These are phyloP conservation scores for Meyerozyma carpophila DNA, from an alignment of 1,139 yeast genomes.

Conservation along the genomic window DNA sequence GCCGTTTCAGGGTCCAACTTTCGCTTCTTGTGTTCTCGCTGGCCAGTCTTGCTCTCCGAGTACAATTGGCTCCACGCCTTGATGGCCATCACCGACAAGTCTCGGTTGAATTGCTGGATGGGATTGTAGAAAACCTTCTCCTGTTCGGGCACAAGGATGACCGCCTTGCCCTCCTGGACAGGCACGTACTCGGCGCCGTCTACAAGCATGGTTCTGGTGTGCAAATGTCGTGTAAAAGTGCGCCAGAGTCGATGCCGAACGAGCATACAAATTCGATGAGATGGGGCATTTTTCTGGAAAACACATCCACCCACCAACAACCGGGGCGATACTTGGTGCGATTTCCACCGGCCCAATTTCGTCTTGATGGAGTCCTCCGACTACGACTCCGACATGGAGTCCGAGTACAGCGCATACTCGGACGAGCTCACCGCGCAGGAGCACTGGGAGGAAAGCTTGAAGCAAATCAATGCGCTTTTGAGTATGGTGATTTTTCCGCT, in stretches of 20 bases:
- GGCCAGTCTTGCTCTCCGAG: conserved; percentile 10
- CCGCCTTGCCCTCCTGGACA: conserved; percentile 77
- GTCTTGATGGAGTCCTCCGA: background rate
- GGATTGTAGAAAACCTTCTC: conserved; percentile 92
- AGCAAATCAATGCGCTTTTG: conserved; percentile 53
- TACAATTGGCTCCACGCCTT: conserved; percentile 71
- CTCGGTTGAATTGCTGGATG: conserved; percentile 94
- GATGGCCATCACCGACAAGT: conserved; percentile 78
- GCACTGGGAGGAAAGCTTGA: conserved; percentile 76
- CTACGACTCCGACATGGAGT: background rate
- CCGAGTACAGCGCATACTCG: background rate
- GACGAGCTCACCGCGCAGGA: conserved; percentile 44
- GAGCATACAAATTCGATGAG: conserved; percentile 3
- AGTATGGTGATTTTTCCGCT: conserved; percentile 61
- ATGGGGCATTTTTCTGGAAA: conserved; percentile 1
- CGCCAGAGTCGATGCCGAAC: background rate
- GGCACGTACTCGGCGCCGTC: conserved; percentile 33
- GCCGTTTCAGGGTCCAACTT: conserved; percentile 14
- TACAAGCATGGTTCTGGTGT: conserved; percentile 6
- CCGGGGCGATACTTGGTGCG: background rate
- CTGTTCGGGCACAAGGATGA: conserved; percentile 69
- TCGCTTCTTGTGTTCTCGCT: conserved; percentile 16
- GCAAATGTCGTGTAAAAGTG: background rate
- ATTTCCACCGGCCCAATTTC: no score
- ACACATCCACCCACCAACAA: background rate